phyloP scores from a whole-genome alignment of 202 grass and related monocot species.

The Schoenoplectus tabernaemontani region DNA sequence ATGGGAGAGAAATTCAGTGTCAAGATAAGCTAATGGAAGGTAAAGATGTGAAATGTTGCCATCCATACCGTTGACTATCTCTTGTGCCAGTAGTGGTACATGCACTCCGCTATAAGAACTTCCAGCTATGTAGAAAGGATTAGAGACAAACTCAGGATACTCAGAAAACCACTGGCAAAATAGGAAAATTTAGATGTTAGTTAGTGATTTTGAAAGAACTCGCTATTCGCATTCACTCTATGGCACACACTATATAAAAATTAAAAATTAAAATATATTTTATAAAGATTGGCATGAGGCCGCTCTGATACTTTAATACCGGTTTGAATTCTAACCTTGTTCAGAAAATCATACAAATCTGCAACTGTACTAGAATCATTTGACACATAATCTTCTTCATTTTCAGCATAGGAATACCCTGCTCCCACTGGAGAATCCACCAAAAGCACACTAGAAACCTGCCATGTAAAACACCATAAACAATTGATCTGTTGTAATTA shows the following conservation, averaged over 20 bases:
- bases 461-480: not conserved
- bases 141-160: slow-evolving; percentile 42
- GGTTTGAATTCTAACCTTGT: slow-evolving; percentile 26
- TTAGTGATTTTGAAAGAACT: not conserved
- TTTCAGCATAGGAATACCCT: slow-evolving; percentile 52
- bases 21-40: not conserved
- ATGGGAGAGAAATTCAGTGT: not conserved
- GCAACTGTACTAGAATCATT: slow-evolving; percentile 35
- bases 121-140: slow-evolving; percentile 55
- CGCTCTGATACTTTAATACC: not conserved
- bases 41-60: not conserved
- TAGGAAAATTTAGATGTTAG: not conserved
- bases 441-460: slow-evolving; percentile 47
- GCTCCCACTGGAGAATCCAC: slow-evolving; percentile 51
- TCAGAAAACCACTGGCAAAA: slow-evolving; percentile 47
- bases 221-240: too few relatives aligned
- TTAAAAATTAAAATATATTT: not conserved
- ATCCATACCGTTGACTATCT: slow-evolving; percentile 36
- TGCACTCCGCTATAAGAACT: slow-evolving; percentile 58
- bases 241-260: too few relatives aligned
- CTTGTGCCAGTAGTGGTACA: slow-evolving; percentile 46
- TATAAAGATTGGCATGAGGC: not conserved
- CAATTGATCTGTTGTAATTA: not conserved
- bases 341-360: slow-evolving; percentile 49
- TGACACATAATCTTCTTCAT: slow-evolving; percentile 36